Base-by-base conservation (phyloP, 2,329 filamentous ascomycete genomes). In the Calonectria pteridis region DNA sequence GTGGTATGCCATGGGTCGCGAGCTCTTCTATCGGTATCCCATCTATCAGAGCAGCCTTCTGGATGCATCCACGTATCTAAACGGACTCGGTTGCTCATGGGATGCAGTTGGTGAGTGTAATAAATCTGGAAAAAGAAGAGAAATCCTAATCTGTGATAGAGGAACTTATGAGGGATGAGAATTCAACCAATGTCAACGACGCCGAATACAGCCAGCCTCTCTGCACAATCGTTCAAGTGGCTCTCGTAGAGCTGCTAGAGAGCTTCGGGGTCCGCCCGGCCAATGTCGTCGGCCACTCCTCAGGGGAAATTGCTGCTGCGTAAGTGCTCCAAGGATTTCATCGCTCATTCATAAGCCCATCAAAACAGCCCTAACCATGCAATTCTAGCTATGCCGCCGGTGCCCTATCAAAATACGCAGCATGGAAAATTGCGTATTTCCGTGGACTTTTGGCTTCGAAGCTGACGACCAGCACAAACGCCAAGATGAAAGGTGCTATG, bases 181-280 rank as follows among this genome's bases (percentile, higher is more conserved):
- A 23, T 4, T 40, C 33, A 2, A 62, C 40, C 14, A 62, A 50
- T 50, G 76, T 88, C 0, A 50, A 84, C 11, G 76, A 83, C 23
- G 84, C 87, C 0, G 82, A 84, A 4, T 75, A 89, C 28, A 85
- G 87, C 0, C 89, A 91, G 74, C 87, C 90, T 0, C 77, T 90
- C 1, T 90, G 87, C 66, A 91, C 89, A 0, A 89, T 89, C 0
- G 51, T 92, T 1, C 90, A 91, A 75, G 83, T 91, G 2, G 89
- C 82, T 0, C 76, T 89, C 3, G 84, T 84, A 3, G 78, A 87
- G 9, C 76, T 86, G 0, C 78, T 86, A 4, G 72, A 79, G 1
- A 81, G 75, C 0, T 83, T 80, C 75, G 77, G 73, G 0, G 74
- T 87, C 9, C 58, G 64, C 0, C 83, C 84, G 0, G 23, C 75